Conservation (phyloP, 495 filamentous ascomycete genomes). For the Sporormia fimetaria region DNA sequence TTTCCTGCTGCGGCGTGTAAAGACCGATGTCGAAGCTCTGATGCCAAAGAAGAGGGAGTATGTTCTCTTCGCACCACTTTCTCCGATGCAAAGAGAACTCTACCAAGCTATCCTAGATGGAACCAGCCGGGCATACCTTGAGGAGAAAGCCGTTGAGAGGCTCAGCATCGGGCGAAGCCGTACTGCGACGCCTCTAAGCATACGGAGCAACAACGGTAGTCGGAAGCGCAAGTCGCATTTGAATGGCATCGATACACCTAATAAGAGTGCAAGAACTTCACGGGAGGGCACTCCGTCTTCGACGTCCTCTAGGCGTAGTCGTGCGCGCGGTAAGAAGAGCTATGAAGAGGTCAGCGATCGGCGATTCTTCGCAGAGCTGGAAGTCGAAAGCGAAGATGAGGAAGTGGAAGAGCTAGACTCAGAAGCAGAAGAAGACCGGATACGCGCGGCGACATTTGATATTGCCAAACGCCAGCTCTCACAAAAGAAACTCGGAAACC, state of each 20-base stretch:
- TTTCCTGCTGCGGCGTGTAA: slow-evolving; percentile 76
- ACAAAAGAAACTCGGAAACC: slow-evolving; percentile 92
- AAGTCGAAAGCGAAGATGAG: slow-evolving; percentile 30
- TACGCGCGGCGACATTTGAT: slow-evolving; percentile 60
- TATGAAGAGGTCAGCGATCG: slow-evolving; percentile 70
- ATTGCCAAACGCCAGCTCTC: slow-evolving; percentile 75
- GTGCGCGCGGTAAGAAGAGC: slow-evolving; percentile 41
- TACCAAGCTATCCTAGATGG: slow-evolving; percentile 78
- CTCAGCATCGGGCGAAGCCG: slow-evolving; percentile 35
- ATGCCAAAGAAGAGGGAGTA: slow-evolving; percentile 97
- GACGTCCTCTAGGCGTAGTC: slow-evolving; percentile 37
- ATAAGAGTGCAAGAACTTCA: slow-evolving; percentile 66
- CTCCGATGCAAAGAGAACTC: slow-evolving; percentile 74
- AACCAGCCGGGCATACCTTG: slow-evolving; percentile 66
- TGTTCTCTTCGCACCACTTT: slow-evolving; percentile 83
- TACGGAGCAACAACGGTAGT: slow-evolving; percentile 31
- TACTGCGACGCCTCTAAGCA: slow-evolving; percentile 13
- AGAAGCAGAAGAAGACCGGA: slow-evolving; percentile 50
- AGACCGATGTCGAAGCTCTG: slow-evolving; percentile 79
- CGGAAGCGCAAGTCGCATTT: slow-evolving; percentile 44
- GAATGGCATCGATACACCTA: slow-evolving; percentile 32
- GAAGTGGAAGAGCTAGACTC: slow-evolving; percentile 39
- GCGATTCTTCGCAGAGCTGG: slow-evolving; percentile 53
- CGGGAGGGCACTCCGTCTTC: slow-evolving; percentile 54
- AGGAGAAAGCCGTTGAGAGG: slow-evolving; percentile 70